A percentile compares a stretch with the other conserved stretches of the same genome.
Conservation (phyloP, 2,329 filamentous ascomycete genomes). For the Cladosporium sp. region DNA sequence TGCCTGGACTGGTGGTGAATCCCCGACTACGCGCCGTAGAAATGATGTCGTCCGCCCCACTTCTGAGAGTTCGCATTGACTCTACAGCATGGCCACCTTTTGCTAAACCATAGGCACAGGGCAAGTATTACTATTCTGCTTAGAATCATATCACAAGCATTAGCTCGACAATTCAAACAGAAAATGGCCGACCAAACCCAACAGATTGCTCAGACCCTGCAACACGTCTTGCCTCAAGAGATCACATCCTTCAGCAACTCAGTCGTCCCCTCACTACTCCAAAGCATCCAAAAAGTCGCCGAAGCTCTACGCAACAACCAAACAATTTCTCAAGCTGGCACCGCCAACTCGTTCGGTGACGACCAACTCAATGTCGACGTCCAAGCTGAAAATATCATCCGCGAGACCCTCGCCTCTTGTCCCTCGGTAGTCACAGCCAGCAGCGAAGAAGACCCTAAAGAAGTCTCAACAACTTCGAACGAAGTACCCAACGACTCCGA, state of each 20-base stretch:
- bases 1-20: too few relatives aligned
- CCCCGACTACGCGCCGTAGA: neutral
- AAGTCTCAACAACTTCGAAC: constrained; percentile 21
- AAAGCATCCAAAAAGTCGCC: constrained; percentile 44
- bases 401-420: constrained; percentile 42
- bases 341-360: constrained; percentile 56
- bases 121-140: neutral
- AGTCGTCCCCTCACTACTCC: constrained; percentile 49
- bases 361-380: constrained; percentile 59
- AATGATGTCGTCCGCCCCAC: constrained; percentile 1
- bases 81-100: neutral
- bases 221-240: neutral
- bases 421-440: constrained; percentile 49
- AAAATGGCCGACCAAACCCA: neutral
- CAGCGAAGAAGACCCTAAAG: constrained; percentile 56
- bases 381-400: constrained; percentile 46
- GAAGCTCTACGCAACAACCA: constrained; percentile 43
- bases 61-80: neutral
- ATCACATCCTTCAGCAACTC: constrained; percentile 23
- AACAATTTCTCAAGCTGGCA: constrained; percentile 46
- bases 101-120: neutral
- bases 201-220: neutral
- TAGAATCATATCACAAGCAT: neutral
- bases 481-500: constrained; percentile 35
- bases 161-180: neutral